phyloP scores from a whole-genome alignment of 2,329 filamentous ascomycete species.

The Basipetospora sp. region DNA sequence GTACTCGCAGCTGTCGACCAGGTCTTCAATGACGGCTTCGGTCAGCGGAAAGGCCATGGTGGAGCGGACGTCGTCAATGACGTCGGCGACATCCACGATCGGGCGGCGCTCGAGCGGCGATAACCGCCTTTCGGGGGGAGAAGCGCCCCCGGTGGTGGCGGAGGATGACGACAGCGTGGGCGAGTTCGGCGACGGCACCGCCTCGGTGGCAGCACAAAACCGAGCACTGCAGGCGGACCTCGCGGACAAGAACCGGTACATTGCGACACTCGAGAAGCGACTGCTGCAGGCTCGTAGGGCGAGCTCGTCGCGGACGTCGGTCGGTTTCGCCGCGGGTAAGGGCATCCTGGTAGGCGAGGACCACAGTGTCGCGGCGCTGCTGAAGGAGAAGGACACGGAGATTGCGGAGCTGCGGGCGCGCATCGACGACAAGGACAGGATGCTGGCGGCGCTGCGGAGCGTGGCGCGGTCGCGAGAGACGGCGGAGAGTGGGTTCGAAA shows the following conservation, averaged over 20 bases:
- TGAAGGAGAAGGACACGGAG: constrained; percentile 83
- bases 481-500: constrained; percentile 36
- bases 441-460: constrained; percentile 73
- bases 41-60: constrained; percentile 31
- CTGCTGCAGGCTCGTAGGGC: constrained; percentile 78
- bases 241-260: constrained; percentile 93
- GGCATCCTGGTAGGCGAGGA: constrained; percentile 63
- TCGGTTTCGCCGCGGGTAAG: constrained; percentile 49
- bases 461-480: constrained; percentile 75
- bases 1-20: constrained; percentile 45
- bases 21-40: constrained; percentile 58
- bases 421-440: constrained; percentile 87
- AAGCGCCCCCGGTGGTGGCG: constrained; percentile 17
- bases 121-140: constrained; percentile 28
- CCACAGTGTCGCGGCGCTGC: constrained; percentile 53
- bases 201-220: constrained; percentile 71
- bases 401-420: constrained; percentile 80
- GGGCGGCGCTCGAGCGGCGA: constrained; percentile 35
- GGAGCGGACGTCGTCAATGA: constrained; percentile 52
- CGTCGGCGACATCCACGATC: constrained; percentile 47
- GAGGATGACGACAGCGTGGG: constrained; percentile 58
- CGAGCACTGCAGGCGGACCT: constrained; percentile 87
- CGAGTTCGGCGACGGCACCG: constrained; percentile 74
- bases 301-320: constrained; percentile 75
- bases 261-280: constrained; percentile 81